A percentile compares a stretch with the other conserved stretches of the same genome.
Conservation (phyloP, 768 basidiomycete genomes). For the Mycena olivaceomarginata region DNA sequence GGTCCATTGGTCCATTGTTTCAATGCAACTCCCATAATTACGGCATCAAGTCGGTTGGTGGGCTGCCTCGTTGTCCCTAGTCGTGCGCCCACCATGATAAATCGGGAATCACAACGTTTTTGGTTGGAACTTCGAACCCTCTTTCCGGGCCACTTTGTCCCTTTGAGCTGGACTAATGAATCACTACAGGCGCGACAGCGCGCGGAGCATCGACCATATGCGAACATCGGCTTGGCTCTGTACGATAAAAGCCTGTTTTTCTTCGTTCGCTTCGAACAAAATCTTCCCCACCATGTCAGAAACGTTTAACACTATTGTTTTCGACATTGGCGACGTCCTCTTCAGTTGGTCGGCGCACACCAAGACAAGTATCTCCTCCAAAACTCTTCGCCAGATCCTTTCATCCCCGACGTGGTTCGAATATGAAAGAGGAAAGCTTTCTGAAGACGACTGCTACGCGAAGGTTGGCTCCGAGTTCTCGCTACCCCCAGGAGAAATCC, state of each 20-base stretch:
- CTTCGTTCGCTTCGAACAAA: not conserved
- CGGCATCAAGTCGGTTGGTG: constrained; percentile 11
- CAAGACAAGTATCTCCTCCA: constrained; percentile 64
- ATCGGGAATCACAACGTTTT: constrained; percentile 33
- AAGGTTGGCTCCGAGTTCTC: constrained; percentile 62
- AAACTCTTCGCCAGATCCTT: constrained; percentile 63
- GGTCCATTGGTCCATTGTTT: not conserved
- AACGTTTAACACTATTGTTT: constrained; percentile 61
- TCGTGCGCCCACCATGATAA: constrained; percentile 19
- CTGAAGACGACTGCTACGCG: constrained; percentile 66
- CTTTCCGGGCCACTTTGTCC: constrained; percentile 13
- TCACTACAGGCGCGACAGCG: not conserved
- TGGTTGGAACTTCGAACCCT: not conserved
- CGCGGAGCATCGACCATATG: not conserved
- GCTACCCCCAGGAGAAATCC: constrained; percentile 61
- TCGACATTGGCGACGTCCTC: constrained; percentile 75
- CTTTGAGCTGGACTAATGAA: not conserved
- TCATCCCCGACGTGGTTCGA: constrained; percentile 70
- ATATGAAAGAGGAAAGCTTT: constrained; percentile 69
- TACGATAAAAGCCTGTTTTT: constrained; percentile 20
- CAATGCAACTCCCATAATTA: not conserved
- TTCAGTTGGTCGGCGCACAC: constrained; percentile 73
- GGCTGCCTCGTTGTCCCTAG: not conserved
- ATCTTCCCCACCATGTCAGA: constrained; percentile 6
- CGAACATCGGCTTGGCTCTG: not conserved